phyloP scores from a whole-genome alignment of 371 early-diverging fungal species.

The Mortierella sp. region DNA sequence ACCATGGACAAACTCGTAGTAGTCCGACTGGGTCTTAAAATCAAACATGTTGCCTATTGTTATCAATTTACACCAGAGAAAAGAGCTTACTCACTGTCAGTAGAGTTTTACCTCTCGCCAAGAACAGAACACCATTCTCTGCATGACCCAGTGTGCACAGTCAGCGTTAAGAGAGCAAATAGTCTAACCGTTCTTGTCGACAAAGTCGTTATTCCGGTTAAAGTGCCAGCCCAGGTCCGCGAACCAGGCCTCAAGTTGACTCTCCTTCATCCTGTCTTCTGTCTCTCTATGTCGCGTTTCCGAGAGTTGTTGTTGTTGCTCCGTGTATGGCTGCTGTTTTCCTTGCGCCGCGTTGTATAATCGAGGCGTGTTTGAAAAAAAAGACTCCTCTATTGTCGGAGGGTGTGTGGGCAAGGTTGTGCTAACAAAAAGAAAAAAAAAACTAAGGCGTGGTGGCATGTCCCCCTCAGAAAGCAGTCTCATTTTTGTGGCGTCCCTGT shows the following conservation, averaged over 20 bases:
- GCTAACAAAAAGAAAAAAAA: background rate
- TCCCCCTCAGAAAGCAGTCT: background rate
- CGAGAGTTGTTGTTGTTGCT: background rate
- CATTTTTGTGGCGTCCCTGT: background rate
- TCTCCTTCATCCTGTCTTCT: background rate
- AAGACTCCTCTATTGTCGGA: no score
- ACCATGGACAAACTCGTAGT: slow-evolving; percentile 50
- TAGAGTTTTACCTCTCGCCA: background rate
- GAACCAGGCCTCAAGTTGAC: slow-evolving; percentile 23
- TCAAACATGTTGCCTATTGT: slow-evolving; percentile 36
- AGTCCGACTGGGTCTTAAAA: slow-evolving; percentile 21
- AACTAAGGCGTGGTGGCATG: background rate
- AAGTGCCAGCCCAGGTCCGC: slow-evolving; percentile 43
- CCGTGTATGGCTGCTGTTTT: no score
- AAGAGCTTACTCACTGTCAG: background rate
- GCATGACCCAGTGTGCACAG: background rate
- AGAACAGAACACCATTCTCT: background rate
- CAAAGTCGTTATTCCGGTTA: slow-evolving; percentile 35
- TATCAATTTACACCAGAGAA: background rate
- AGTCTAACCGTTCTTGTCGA: slow-evolving; percentile 37
- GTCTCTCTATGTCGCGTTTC: background rate
- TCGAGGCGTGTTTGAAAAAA: no score
- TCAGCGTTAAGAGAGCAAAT: background rate
- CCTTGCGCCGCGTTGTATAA: no score
- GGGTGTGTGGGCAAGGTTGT: no score